A percentile compares a stretch with the other conserved stretches of the same genome.
phyloP scores from a whole-genome alignment of 2,329 filamentous ascomycete species.

The Mollisia scopiformis region DNA sequence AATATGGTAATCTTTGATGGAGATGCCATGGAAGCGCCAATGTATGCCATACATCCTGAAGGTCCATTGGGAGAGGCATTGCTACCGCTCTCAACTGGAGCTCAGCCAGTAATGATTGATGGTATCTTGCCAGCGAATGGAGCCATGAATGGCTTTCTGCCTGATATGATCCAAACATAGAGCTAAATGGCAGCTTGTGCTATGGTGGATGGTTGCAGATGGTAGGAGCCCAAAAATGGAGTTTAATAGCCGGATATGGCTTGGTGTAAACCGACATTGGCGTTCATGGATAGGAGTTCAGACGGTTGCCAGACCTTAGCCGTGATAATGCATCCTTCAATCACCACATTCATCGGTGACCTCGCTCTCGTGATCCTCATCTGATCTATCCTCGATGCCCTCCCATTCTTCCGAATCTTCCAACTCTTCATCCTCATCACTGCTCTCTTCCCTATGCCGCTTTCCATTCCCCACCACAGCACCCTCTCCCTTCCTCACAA shows the following conservation, averaged over 20 bases:
- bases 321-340: slow-evolving; percentile 7
- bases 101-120: slow-evolving; percentile 23
- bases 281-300: slow-evolving; percentile 8
- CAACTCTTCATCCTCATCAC: slow-evolving; percentile 32
- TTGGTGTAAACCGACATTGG: background rate
- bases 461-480: slow-evolving; percentile 35
- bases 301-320: slow-evolving; percentile 2
- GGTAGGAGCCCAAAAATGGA: background rate
- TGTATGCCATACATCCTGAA: slow-evolving; percentile 81
- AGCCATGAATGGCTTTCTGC: slow-evolving; percentile 24
- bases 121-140: slow-evolving; percentile 22
- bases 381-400: slow-evolving; percentile 31
- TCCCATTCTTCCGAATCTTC: slow-evolving; percentile 29
- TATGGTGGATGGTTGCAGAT: background rate
- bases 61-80: slow-evolving; percentile 54
- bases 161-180: slow-evolving; percentile 26
- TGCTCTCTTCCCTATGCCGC: slow-evolving; percentile 28
- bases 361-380: slow-evolving; percentile 22
- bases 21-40: slow-evolving; percentile 73
- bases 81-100: slow-evolving; percentile 39
- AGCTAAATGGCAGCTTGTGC: background rate
- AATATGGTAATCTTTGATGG: slow-evolving; percentile 94
- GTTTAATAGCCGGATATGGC: background rate
- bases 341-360: background rate
- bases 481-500: slow-evolving; percentile 60